Base-by-base conservation (phyloP, 73 alveolate species). In the Urostyla sp. region DNA sequence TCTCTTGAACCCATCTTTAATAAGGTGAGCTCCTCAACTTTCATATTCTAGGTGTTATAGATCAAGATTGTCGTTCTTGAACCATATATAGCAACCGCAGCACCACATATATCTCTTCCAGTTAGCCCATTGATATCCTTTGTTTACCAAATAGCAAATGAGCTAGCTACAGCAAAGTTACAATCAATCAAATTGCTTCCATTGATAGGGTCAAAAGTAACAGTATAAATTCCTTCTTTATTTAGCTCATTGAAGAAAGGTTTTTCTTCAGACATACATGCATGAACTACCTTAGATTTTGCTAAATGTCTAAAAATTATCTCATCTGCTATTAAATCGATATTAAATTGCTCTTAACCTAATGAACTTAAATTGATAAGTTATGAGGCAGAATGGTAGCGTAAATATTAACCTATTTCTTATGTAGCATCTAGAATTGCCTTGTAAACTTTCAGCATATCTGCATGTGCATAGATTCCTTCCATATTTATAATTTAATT, bases 151-250 rank as follows among this genome's bases (percentile, higher is more conserved):
- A 91, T 81, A 27, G 82, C 97, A 44, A 89, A 90, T 23, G 87
- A 82, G 21, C 95, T 60, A 24, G 94, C 97, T 2, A 91, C 90
- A 21, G 94, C 66, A 73, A 84, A 91, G 58, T 91, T 91, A 37
- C 91, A 56, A 37, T 88, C 95, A 30, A 91, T 84, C 28, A 91
- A 84, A 0, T 92, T 75, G 38, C 89, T 76, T 43, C 95, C 97
- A 75, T 91, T 95, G 44, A 91, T 74, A 16, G 97, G 97, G 53
- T 91, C 97, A 44, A 91, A 91, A 20, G 97, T 87, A 13, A 91
- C 97, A 8, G 55, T 83, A 59, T 59, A 91, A 23, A 56, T 81
- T 26, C 82, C 86, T 16, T 83, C 82, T 23, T 66, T 79, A 55
- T 58, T 58, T 11, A 35, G 32, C 55, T n/a, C 54, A 31, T 35